Evolutionary conservation across 768 basidiomycete species (phyloP).

Genomic region (Mycena metata): DNA sequence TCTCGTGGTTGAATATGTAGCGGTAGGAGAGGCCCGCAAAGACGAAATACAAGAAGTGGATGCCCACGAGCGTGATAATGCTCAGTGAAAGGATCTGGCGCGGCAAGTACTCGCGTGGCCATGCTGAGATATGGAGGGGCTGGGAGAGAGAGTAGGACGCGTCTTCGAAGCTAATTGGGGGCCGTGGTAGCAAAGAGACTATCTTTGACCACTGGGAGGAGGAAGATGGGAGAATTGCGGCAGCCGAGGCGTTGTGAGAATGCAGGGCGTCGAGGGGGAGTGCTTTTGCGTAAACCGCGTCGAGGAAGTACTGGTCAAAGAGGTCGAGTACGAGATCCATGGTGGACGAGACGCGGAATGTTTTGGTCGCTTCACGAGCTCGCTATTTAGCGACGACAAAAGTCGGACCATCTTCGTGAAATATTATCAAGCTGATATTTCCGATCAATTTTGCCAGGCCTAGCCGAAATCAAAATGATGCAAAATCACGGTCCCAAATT

Average conservation of each 20-base stretch:
- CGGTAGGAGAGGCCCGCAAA: slow-evolving; percentile 89
- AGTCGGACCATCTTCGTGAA: no score
- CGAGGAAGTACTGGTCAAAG: slow-evolving; percentile 80
- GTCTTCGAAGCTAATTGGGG: slow-evolving; percentile 58
- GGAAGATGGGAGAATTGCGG: slow-evolving; percentile 47
- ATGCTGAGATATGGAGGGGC: slow-evolving; percentile 70
- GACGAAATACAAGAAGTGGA: slow-evolving; percentile 88
- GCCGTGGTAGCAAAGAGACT: slow-evolving; percentile 70
- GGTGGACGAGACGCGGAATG: slow-evolving; percentile 19
- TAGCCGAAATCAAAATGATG: no score
- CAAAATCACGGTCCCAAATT: no score
- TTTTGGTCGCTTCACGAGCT: neutral
- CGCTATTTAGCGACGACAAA: no score
- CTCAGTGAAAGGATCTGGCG: slow-evolving; percentile 83
- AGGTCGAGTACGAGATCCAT: slow-evolving; percentile 89
- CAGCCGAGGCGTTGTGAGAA: slow-evolving; percentile 57
- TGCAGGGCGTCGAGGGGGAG: slow-evolving; percentile 65
- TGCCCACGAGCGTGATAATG: slow-evolving; percentile 82
- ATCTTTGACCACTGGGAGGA: slow-evolving; percentile 64
- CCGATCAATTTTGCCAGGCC: no score
- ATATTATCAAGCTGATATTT: no score
- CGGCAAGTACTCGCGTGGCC: slow-evolving; percentile 87
- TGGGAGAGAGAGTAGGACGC: slow-evolving; percentile 44
- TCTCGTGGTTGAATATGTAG: slow-evolving; percentile 93
- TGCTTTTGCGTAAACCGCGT: slow-evolving; percentile 82